phyloP scores from a whole-genome alignment of 164 flowering plant genomes.

The Nelumbo lutea region DNA sequence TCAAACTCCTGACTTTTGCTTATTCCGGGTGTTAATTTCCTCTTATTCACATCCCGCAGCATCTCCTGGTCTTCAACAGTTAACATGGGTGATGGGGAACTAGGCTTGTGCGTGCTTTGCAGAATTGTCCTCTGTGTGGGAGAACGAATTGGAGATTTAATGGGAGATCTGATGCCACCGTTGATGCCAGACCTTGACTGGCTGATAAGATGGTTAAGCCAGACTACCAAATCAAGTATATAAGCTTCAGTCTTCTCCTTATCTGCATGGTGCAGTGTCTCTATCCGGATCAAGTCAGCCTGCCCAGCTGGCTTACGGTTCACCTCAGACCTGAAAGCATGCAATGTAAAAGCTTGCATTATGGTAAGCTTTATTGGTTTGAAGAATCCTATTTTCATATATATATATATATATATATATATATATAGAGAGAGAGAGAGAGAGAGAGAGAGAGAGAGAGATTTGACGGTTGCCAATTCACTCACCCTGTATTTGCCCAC shows the following conservation, averaged over 20 bases:
- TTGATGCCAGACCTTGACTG: constrained; percentile 42
- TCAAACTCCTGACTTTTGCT: constrained; percentile 93
- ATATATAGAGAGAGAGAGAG: not conserved
- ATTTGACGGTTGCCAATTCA: not conserved
- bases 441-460: not conserved
- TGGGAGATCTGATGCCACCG: constrained; percentile 62
- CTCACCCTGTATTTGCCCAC: constrained; percentile 98
- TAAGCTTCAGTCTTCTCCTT: constrained; percentile 80
- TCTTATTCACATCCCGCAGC: constrained; percentile 67
- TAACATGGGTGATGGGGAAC: constrained; percentile 36
- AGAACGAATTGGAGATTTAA: constrained; percentile 73
- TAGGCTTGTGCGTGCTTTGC: constrained; percentile 26
- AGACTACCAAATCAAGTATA: constrained; percentile 81
- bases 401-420: too few relatives aligned
- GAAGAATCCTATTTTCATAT: not conserved
- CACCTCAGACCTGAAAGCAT: constrained; percentile 61
- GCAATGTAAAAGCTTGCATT: not conserved
- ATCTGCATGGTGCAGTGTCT: constrained; percentile 92
- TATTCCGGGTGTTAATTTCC: constrained; percentile 83
- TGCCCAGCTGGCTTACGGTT: constrained; percentile 61
- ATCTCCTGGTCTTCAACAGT: constrained; percentile 78
- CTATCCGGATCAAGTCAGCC: constrained; percentile 63
- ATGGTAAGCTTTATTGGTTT: not conserved
- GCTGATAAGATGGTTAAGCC: constrained; percentile 87
- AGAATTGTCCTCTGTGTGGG: constrained; percentile 51